Conservation (phyloP, 495 filamentous ascomycete genomes). For the Talaromyces adpressus region DNA sequence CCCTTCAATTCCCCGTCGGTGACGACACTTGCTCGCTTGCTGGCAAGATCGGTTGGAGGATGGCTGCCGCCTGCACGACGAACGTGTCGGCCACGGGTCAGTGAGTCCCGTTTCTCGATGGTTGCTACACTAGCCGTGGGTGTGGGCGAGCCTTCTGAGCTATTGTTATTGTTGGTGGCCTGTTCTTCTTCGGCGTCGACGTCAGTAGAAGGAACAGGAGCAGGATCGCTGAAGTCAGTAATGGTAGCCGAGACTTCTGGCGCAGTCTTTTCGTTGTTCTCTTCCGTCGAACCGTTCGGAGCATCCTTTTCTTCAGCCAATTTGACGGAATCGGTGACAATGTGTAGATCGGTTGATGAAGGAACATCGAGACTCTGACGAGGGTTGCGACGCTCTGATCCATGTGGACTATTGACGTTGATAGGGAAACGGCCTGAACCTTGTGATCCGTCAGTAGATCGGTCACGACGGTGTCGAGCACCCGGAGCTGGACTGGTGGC, state of each 20-base stretch:
- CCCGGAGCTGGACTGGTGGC: conserved; percentile 68
- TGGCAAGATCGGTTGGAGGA: conserved; percentile 23
- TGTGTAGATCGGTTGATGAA: conserved; percentile 22
- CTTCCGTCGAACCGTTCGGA: conserved; percentile 10
- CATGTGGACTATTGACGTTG: conserved; percentile 53
- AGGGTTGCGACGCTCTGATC: conserved; percentile 37
- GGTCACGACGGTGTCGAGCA: conserved; percentile 62
- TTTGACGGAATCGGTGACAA: conserved; percentile 20
- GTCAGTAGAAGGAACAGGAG: conserved; percentile 19
- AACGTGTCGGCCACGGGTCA: conserved; percentile 26
- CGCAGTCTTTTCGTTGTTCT: conserved; percentile 19
- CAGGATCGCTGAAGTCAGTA: conserved; percentile 22
- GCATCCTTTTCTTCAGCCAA: conserved; percentile 10
- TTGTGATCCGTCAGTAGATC: conserved; percentile 63
- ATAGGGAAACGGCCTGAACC: conserved; percentile 80
- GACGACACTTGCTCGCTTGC: conserved; percentile 40
- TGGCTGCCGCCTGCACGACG: conserved; percentile 38
- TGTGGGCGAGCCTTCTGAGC: conserved; percentile 35
- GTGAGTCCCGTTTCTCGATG: conserved; percentile 42
- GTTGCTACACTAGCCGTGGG: conserved; percentile 20
- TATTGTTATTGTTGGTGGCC: conserved; percentile 22
- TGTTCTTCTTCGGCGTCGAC: not conserved
- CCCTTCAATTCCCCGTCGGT: conserved; percentile 46
- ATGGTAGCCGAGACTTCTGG: conserved; percentile 29
- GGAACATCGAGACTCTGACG: conserved; percentile 61